Percentiles rank a stretch among this genome's conserved stretches.
These are phyloP conservation scores for Fusarium siculi DNA, from an alignment of 2,329 filamentous ascomycete species.

Conservation along the genomic window DNA sequence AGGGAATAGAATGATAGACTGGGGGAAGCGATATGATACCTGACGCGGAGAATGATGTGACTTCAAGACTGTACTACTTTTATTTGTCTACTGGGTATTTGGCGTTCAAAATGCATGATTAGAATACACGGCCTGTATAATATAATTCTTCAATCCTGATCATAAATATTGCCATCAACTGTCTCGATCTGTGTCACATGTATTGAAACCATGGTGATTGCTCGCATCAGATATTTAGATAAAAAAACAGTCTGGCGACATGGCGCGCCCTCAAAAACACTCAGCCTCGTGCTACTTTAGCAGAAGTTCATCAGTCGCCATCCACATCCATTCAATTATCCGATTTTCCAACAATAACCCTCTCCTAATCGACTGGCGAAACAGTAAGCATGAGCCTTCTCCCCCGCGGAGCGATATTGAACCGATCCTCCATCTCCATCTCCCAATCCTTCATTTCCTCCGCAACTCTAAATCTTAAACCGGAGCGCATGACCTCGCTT, in stretches of 20 bases:
- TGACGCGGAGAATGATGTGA: neutral
- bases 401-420: neutral
- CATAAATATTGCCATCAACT: neutral
- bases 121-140: neutral
- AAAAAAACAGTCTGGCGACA: neutral
- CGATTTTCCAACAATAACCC: rapidly evolving
- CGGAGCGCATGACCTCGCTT: neutral
- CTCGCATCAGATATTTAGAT: neutral
- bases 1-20: neutral
- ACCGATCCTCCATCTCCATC: neutral
- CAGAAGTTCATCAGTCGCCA: rapidly evolving
- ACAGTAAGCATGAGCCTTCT: neutral
- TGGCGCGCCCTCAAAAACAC: neutral
- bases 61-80: neutral
- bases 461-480: neutral
- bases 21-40: neutral
- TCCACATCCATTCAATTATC: no score
- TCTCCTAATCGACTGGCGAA: neutral
- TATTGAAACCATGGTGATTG: rapidly evolving
- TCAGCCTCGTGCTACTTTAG: no score
- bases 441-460: neutral
- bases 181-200: neutral
- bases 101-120: neutral
- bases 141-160: neutral
- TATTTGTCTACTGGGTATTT: neutral